Percentiles rank a stretch among this genome's conserved stretches.
Conservation (phyloP, 2,329 filamentous ascomycete species). For the Tolypocladium cylindrosporum region DNA sequence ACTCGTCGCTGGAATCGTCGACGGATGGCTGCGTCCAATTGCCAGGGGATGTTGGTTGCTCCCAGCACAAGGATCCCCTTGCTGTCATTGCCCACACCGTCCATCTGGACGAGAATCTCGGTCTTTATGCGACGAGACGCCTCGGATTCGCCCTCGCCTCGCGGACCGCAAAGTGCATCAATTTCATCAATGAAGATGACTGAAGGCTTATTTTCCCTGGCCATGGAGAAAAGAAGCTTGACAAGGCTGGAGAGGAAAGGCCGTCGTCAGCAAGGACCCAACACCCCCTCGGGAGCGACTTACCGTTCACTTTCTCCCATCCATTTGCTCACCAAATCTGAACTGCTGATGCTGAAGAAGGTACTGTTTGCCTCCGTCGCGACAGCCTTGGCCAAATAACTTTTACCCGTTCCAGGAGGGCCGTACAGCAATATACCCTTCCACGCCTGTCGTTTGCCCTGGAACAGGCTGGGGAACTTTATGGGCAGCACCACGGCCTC, state of each 20-base stretch:
- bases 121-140: slow-evolving; percentile 97
- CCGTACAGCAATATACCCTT: slow-evolving; percentile 96
- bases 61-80: slow-evolving; percentile 90
- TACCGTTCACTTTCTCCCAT: slow-evolving; percentile 99
- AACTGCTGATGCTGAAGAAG: slow-evolving; percentile 97
- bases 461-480: slow-evolving; percentile 95
- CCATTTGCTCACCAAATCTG: slow-evolving; percentile 97
- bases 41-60: slow-evolving; percentile 98
- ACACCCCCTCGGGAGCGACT: background rate
- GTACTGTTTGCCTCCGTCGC: slow-evolving; percentile 98
- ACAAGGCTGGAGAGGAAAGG: slow-evolving; percentile 54
- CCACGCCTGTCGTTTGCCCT: slow-evolving; percentile 94
- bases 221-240: slow-evolving; percentile 95
- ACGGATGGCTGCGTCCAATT: slow-evolving; percentile 90
- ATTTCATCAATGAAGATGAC: slow-evolving; percentile 99
- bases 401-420: slow-evolving; percentile 94
- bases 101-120: slow-evolving; percentile 97
- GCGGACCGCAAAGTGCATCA: slow-evolving; percentile 87
- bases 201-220: slow-evolving; percentile 92
- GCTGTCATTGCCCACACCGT: slow-evolving; percentile 92
- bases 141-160: slow-evolving; percentile 92
- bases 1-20: slow-evolving; percentile 93
- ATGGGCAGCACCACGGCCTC: slow-evolving; percentile 97
- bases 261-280: slow-evolving; percentile 9
- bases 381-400: slow-evolving; percentile 92